Evolutionary conservation across 116 monocot species (phyloP), one percentile per base, ranked within the genome.

Genomic region (Phalaenopsis hybrid): DNA sequence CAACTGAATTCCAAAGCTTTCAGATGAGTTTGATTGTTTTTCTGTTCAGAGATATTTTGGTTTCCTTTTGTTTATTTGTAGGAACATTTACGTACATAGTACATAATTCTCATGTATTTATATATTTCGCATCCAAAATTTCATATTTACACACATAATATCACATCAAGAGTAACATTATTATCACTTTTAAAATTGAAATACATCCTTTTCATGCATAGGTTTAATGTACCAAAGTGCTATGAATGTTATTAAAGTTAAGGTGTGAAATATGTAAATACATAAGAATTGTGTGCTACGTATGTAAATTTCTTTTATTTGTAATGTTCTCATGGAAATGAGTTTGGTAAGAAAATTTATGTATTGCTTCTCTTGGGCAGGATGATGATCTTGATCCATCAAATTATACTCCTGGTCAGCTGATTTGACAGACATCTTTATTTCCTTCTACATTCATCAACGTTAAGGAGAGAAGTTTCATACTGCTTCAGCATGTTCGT

Each of bases 361-460:
- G 17, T 50, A 78, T 31, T 34, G 77, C 79, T 48, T 82, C 50
- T 79, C 34, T 31, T 84, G 9, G 15, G 33, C 78, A 97, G 97
- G 94, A 96, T 81, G 92, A 94, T 83, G 86, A 92, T 87, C 20
- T 90, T 6, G 94, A 92, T 86, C 94, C 86, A 80, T 84, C 89
- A 74, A 89, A 76, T 68, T 85, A 86, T 72, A 90, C 87, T 80
- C 94, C 92, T 90, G 94, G 96, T 94, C 80, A 78, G 83, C 82
- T 44, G 15, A 4, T 83, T 68, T 44, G 43, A n/a, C 57, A 16
- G 37, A 16, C 37, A 37, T 41, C 37, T 41, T 72, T n/a, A 20
- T 75, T 75, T 20, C 45, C 45, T 61, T 8, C 12, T 55, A 28
- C 25, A 23, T 16, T 59, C n/a, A 52, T 81, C 20, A 67, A 73